Evolutionary conservation across 176 grass and related monocot species (phyloP).

Genomic region (Thalia dealbata): DNA sequence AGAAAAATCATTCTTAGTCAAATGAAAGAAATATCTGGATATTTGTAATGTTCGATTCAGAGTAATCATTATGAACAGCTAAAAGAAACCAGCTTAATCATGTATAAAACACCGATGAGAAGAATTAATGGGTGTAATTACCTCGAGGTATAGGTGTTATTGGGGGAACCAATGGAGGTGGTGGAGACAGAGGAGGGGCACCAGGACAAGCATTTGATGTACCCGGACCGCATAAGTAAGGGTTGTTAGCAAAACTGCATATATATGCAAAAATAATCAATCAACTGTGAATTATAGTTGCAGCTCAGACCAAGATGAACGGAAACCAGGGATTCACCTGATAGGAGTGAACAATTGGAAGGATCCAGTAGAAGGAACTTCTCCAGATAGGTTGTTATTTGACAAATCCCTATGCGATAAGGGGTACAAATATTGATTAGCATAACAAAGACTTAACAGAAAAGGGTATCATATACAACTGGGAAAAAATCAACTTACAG

Average conservation of each 20-base stretch:
- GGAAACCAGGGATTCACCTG: constrained; percentile 8
- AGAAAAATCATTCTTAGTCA: no score
- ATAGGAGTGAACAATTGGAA: constrained; percentile 18
- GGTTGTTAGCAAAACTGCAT: constrained; percentile 73
- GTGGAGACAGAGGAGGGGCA: constrained; percentile 65
- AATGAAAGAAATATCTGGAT: no score
- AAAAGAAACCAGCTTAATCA: not conserved
- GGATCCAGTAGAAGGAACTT: constrained; percentile 17
- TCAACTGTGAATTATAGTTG: not conserved
- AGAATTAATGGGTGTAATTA: not conserved
- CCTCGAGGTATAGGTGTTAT: constrained; percentile 15
- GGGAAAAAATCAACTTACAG: not conserved
- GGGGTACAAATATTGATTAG: not conserved
- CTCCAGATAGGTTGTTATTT: constrained; percentile 15
- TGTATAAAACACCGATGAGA: not conserved
- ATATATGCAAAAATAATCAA: constrained; percentile 7
- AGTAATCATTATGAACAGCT: not conserved
- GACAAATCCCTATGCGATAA: constrained; percentile 5
- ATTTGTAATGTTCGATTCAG: no score
- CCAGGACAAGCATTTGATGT: constrained; percentile 51
- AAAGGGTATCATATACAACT: not conserved
- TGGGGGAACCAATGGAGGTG: constrained; percentile 50
- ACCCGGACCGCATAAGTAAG: constrained; percentile 53
- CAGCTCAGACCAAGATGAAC: not conserved
- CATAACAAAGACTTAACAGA: not conserved